Conservation (phyloP, 176 grass and related monocot species). For the Lolium perenne region DNA sequence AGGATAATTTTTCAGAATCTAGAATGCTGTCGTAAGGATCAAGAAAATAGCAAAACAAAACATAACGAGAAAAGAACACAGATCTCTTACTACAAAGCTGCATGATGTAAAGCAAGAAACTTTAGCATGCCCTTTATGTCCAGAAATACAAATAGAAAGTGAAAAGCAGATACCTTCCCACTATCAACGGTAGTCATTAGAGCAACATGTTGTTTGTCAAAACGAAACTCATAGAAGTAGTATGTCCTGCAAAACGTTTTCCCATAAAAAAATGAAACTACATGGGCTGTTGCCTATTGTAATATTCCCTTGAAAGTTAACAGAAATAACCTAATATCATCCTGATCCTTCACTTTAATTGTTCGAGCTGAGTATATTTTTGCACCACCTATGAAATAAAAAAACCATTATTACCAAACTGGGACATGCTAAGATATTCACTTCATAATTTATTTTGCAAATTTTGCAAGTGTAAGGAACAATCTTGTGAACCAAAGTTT, state of each 20-base stretch:
- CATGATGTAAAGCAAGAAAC: conserved; percentile 6
- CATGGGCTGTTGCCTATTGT: not conserved
- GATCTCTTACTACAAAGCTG: conserved; percentile 12
- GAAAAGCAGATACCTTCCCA: conserved; percentile 69
- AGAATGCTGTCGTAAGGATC: not conserved
- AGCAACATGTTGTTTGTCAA: conserved; percentile 83
- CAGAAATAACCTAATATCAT: conserved; percentile 70
- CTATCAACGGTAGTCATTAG: conserved; percentile 76
- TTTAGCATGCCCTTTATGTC: not conserved
- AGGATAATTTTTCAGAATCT: conserved; percentile 13
- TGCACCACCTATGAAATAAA: conserved; percentile 66
- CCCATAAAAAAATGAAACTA: conserved; percentile 33
- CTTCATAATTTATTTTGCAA: conserved; percentile 1
- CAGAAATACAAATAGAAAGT: conserved; percentile 27
- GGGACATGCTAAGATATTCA: conserved; percentile 5
- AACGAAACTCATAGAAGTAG: conserved; percentile 89
- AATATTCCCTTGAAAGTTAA: conserved; percentile 14
- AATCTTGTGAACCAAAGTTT: conserved; percentile 10
- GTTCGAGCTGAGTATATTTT: conserved; percentile 80
- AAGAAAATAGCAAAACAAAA: conserved; percentile 1
- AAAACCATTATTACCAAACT: not conserved
- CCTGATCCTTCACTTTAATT: conserved; percentile 96
- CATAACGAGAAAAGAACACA: conserved; percentile 15
- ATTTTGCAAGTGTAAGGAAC: conserved; percentile 2
- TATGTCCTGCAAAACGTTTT: conserved; percentile 65